Evolutionary conservation across 78 protist genomes (phyloP).

Genomic region (Blattamonas nauphoetae): DNA sequence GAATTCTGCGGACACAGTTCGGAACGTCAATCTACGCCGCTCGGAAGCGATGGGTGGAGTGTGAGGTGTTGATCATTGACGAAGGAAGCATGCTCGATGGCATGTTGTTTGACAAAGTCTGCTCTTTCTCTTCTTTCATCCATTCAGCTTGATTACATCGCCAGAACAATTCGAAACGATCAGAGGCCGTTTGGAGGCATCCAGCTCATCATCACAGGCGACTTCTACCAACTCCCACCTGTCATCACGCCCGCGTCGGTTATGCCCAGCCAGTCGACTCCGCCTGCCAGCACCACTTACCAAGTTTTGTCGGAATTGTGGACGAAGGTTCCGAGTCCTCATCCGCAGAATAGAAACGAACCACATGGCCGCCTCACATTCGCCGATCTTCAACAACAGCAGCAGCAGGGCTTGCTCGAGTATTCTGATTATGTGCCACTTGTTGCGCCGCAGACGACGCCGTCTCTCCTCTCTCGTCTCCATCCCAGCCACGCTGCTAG

Average conservation of each 20-base stretch:
- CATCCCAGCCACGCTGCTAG: neutral
- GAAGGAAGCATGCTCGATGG: conserved; percentile 63
- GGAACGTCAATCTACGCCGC: neutral
- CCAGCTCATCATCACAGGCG: conserved; percentile 67
- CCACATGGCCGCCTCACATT: neutral
- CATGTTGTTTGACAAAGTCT: conserved; percentile 54
- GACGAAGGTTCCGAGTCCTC: no score
- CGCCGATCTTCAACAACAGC: neutral
- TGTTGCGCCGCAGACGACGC: neutral
- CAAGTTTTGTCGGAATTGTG: neutral
- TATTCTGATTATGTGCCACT: no score
- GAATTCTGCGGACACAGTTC: no score
- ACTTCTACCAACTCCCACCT: conserved; percentile 76
- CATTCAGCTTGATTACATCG: conserved; percentile 36
- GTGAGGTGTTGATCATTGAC: conserved; percentile 48
- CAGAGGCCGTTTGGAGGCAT: conserved; percentile 65
- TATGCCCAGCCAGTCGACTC: neutral
- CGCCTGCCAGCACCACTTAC: neutral
- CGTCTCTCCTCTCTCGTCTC: neutral
- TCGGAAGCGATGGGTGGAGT: neutral
- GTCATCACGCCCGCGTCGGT: conserved; percentile 17
- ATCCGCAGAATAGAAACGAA: no score
- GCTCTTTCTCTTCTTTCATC: no score
- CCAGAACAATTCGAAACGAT: conserved; percentile 24
- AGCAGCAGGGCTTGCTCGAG: neutral